Base-by-base conservation (phyloP, 2,329 filamentous ascomycete species). In the Grosmannia penicillata region DNA sequence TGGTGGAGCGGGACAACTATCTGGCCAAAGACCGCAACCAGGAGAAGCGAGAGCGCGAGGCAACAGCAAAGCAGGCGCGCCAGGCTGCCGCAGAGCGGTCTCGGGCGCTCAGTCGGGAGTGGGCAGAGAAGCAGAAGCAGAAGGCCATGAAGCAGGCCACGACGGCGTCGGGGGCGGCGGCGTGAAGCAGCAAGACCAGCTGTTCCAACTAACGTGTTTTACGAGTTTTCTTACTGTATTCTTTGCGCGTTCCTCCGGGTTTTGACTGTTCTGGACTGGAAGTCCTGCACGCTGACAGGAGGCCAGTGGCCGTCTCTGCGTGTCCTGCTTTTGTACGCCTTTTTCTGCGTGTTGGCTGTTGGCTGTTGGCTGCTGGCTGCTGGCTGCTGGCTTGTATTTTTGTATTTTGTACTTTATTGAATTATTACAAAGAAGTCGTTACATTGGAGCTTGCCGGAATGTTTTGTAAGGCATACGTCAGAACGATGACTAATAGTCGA, bases 61-160 rank as follows among this genome's bases (percentile, higher is more conserved):
- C 57, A 34, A 59, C 62, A 27, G 66, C 72, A 13, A 72, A 66
- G 48, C 49, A 60, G 39, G 72, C 73, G 8, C 61, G 75, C 32
- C 66, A 74, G 47, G 61, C 74, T 48, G 75, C 75, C 19, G 73
- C 75, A 9, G 72, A 78, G 53, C 63, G 69, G 48, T 73, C 71
- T 38, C 64, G 74, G 38, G 60, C 64, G 51, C 63, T 69, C 42
- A 72, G 72, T 46, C 65, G 72, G 25, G 69, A 75, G 47, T 78
- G 74, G 72, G 72, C 72, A 10, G 71, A 75, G 51, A 48, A 43
- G 43, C 47, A 47, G 39, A 47, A 40, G 39, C 45, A 41, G 15
- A 42, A 39, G 19, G 18, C 34, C 4, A 44, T 43, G 37, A 43
- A 43, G 42, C 19, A 18, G 18, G 14, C 36, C 13, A 18, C 22